Evolutionary conservation across 192 early-diverging fungal genomes (phyloP), one percentile per base, ranked within the genome.

Genomic region (Backusella mclennaniae): DNA sequence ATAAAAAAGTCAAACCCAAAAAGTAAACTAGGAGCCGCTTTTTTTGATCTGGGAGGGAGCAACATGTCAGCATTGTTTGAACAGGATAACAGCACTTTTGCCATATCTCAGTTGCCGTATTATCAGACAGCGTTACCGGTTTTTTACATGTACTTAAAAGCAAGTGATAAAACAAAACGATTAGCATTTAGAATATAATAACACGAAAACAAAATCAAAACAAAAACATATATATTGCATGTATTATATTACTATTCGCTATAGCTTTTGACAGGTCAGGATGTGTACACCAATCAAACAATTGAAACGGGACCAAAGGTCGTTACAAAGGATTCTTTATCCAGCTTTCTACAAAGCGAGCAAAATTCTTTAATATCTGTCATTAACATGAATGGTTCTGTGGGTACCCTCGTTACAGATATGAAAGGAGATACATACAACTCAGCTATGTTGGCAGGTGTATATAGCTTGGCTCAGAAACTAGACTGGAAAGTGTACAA

Each of bases 81-180:
- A 15, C 23, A 26, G 7, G 31, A 67, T 11, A 39, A 35, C 6
- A 39, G 69, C 14, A 56, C 72, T 15, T 67, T 67, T 36, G 71
- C 59, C 8, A 73, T 78, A 31, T 53, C 41, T 23, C 77, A 78
- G 49, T 36, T 78, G 6, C 77, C 77, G 17, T 78, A 78, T 41
- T 73, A 73, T 17, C 77, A 78, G 52, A 68, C 71, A 31, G 71
- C 72, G 2, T 49, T 78, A 15, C 71, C 77, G 0, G 72, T 78
- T 26, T 73, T 78, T 35, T 73, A 73, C 67, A 52, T 73, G 52
- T 77, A 77, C 72, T 56, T 77, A 44, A 35, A 69, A 69, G 76
- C 72, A 69, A 14, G 49, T 63, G 56, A 63, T 29, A 63, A 63
- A 63, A 63, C 56, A 29, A 14, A 63, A 14, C 12, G 19, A 23